Evolutionary conservation across 768 basidiomycete species (phyloP), one percentile per base, ranked within the genome.

Genomic region (Leccinum obscurum): DNA sequence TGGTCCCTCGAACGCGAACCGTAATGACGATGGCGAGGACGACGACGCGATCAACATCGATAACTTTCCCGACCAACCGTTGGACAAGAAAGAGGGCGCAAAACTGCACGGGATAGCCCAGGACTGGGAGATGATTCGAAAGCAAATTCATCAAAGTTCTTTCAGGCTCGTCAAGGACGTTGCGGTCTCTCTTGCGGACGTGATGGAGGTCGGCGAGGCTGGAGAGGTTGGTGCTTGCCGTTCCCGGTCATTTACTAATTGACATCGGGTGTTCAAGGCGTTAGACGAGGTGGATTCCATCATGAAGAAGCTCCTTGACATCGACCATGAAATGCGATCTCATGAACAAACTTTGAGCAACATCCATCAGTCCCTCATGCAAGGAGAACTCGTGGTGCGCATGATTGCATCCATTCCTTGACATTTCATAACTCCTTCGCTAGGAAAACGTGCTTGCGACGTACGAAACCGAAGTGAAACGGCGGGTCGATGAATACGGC

Each of bases 221-320:
- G 77, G 78, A 61, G 76, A 84, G 75, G 89, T 88, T 53, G 60
- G 78, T 67, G 32, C 22, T 54, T 0, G 50, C 30, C 39, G 30
- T 24, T 54, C 56, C 26, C 22, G 20, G 17, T 4, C 28, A 26
- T 35, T 28, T 28, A 24, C 56, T 59, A 5, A 58, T 28, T 22
- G 13, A 55, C 54, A 49, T 48, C 6, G 4, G 52, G 17, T 20
- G 52, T 52, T 54, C 39, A 59, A 90, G 89, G 77, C 79, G 35
- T 68, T 91, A 24, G 74, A 72, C 20, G 79, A 84, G 62, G 77
- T 94, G 4, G 92, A 95, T 59, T 41, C 52, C 22, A 77, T 88
- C 52, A 89, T 93, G 83, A 86, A 82, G 66, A 78, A 82, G 50
- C 77, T 90, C 3, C 76, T 94, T 24, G 90, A 93, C 66, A 79